Evolutionary conservation across 495 filamentous ascomycete genomes (phyloP).

Genomic region (Penicillium ucsense): DNA sequence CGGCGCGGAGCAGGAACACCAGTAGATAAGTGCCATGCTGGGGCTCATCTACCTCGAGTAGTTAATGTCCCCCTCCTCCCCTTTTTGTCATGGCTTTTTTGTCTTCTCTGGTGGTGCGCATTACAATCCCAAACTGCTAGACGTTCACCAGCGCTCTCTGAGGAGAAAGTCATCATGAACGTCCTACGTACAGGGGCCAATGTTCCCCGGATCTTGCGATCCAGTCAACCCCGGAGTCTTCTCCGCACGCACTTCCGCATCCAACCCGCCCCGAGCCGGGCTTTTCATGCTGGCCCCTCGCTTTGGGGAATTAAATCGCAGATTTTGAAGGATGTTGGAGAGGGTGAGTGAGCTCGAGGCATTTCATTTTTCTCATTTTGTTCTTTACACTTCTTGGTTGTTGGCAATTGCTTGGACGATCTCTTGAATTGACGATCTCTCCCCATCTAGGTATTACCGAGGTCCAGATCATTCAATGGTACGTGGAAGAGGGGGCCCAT

Average conservation of each 20-base stretch:
- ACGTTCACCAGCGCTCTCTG: not conserved
- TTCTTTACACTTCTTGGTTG: too few relatives aligned
- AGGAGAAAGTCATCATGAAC: slow-evolving; percentile 22
- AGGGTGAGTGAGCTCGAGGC: slow-evolving; percentile 48
- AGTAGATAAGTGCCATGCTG: slow-evolving; percentile 13
- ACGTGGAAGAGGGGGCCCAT: slow-evolving; percentile 88
- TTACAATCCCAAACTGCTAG: too few relatives aligned
- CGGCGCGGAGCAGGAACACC: slow-evolving; percentile 17
- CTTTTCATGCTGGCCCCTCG: slow-evolving; percentile 52
- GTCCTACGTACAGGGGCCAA: slow-evolving; percentile 21
- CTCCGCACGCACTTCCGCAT: slow-evolving; percentile 21
- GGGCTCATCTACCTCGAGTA: not conserved
- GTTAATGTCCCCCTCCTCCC: not conserved
- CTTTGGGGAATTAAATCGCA: slow-evolving; percentile 70
- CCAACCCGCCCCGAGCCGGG: slow-evolving; percentile 19
- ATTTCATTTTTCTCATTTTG: not conserved
- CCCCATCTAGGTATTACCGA: slow-evolving; percentile 71
- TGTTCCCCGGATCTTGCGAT: slow-evolving; percentile 17
- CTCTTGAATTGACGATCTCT: too few relatives aligned
- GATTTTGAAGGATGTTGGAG: slow-evolving; percentile 89
- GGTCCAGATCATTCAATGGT: slow-evolving; percentile 99
- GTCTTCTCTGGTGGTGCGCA: too few relatives aligned
- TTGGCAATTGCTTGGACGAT: too few relatives aligned
- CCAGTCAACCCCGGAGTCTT: slow-evolving; percentile 18
- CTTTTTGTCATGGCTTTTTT: too few relatives aligned